Evolutionary conservation across 2,329 filamentous ascomycete species (phyloP), one percentile per base, ranked within the genome.

Genomic region (Beauveria pseudobassiana): DNA sequence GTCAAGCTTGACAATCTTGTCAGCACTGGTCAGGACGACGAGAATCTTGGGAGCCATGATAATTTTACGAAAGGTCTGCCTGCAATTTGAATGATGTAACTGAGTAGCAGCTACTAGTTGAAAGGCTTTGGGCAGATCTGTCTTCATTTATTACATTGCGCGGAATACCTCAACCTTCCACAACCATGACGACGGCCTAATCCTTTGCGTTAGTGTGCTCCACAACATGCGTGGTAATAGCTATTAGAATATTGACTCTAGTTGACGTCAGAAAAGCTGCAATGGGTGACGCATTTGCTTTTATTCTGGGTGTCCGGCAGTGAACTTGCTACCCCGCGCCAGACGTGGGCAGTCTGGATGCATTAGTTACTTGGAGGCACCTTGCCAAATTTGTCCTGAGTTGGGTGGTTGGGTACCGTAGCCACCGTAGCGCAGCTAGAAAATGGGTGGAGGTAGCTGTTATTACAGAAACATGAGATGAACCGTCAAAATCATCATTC

Each of bases 1-100:
- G 68, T 77, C 77, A 50, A 78, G 77, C 67, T 75, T 70, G 61
- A 64, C 65, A 67, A 84, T 78, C 72, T 76, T 74, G 70, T 71
- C 73, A 71, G 83, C 79, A 64, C 87, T 90, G 65, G 86, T 89
- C 64, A 91, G 83, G 62, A 91, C 84, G 72, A 90, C 76, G 76
- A 91, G 87, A 65, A 91, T 76, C 72, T 87, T 88, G 67, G 77
- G 79, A 42, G 78, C 75, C 79, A 82, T 82, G 65, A 51, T 72
- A 64, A 26, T 28, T 42, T 16, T 24, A 9, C 46, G n/a, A 5
- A 9, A 14, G 6, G 7, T 43, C n/a, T 14, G 16, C 8, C n/a
- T 43, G 18, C 5, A 14, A 34, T 34, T 14, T 2, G 5, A 34
- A 14, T 2, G 12, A 34, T 34, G 12, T 14, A 34, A 5, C 3